Evolutionary conservation across 805 yeast species (phyloP).

Genomic region (Schwanniomyces yamadae): DNA sequence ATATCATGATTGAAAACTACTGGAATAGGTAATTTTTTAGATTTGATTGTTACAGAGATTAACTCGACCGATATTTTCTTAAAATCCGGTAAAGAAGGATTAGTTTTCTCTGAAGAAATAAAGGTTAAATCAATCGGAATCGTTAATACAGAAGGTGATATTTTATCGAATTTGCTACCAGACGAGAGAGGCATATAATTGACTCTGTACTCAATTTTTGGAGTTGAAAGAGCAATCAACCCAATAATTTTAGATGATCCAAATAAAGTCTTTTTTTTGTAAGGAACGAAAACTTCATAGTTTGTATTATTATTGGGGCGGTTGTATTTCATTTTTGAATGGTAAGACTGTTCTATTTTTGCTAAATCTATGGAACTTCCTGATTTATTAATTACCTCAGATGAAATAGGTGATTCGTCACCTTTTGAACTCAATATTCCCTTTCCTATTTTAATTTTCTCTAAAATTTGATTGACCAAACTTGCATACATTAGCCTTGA

Average conservation of each 20-base stretch:
- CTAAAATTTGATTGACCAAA: conserved; percentile 27
- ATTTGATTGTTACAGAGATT: conserved; percentile 28
- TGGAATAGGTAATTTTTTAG: conserved; percentile 34
- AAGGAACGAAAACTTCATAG: conserved; percentile 32
- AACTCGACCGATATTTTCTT: conserved; percentile 29
- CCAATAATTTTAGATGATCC: conserved; percentile 33
- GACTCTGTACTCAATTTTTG: conserved; percentile 26
- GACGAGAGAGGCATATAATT: conserved; percentile 23
- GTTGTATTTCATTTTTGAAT: conserved; percentile 13
- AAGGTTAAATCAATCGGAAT: conserved; percentile 33
- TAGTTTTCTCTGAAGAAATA: conserved; percentile 19
- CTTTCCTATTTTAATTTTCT: conserved; percentile 24
- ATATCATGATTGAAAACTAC: conserved; percentile 35
- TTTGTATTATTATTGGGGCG: conserved; percentile 6
- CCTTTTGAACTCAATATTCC: conserved; percentile 15
- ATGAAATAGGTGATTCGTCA: conserved; percentile 6
- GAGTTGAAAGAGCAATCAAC: conserved; percentile 31
- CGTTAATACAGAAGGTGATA: conserved; percentile 15
- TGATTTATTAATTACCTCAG: conserved; percentile 14
- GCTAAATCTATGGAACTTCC: conserved; percentile 24
- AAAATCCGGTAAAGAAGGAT: conserved; percentile 22
- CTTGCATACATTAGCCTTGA: conserved; percentile 32
- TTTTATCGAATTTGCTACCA: conserved; percentile 5
- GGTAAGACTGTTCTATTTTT: conserved; percentile 30
- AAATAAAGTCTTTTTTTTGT: conserved; percentile 27